These are phyloP conservation scores for Mayamaea pseudoterrestris DNA, from an alignment of 108 stramenopile species.

Conservation along the genomic window DNA sequence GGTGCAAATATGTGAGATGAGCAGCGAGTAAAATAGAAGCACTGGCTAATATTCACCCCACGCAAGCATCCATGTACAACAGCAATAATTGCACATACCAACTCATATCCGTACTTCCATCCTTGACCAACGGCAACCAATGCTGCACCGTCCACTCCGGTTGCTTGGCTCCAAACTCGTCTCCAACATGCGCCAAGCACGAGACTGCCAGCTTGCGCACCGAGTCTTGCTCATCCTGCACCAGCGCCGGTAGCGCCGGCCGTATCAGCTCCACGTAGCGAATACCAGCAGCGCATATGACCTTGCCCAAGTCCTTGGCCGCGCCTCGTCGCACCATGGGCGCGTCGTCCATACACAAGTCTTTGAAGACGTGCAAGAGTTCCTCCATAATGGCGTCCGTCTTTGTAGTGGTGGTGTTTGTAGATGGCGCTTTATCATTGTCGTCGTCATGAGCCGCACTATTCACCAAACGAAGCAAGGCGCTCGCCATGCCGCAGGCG, in stretches of 20 bases:
- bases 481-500: slow-evolving; percentile 67
- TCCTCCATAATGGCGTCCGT: slow-evolving; percentile 10
- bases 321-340: slow-evolving; percentile 94
- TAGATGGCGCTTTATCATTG: too few relatives aligned
- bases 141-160: slow-evolving; percentile 49
- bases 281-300: slow-evolving; percentile 30
- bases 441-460: not conserved
- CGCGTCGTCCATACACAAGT: slow-evolving; percentile 83
- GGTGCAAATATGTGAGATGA: not conserved
- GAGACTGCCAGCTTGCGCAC: slow-evolving; percentile 88
- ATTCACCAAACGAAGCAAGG: slow-evolving; percentile 9
- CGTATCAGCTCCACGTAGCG: slow-evolving; percentile 11
- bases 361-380: slow-evolving; percentile 52
- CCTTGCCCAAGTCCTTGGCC: slow-evolving; percentile 57
- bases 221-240: slow-evolving; percentile 92
- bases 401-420: too few relatives aligned
- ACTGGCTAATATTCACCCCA: slow-evolving; percentile 26
- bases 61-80: slow-evolving; percentile 1
- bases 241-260: slow-evolving; percentile 61
- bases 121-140: slow-evolving; percentile 68
- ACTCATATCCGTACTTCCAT: slow-evolving; percentile 64
- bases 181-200: slow-evolving; percentile 53
- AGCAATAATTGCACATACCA: slow-evolving; percentile 45
- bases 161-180: slow-evolving; percentile 39
- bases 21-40: slow-evolving; percentile 1